These are phyloP conservation scores for Paecilomyces fulvus DNA, from an alignment of 2,329 filamentous ascomycete genomes.

Conservation along the genomic window DNA sequence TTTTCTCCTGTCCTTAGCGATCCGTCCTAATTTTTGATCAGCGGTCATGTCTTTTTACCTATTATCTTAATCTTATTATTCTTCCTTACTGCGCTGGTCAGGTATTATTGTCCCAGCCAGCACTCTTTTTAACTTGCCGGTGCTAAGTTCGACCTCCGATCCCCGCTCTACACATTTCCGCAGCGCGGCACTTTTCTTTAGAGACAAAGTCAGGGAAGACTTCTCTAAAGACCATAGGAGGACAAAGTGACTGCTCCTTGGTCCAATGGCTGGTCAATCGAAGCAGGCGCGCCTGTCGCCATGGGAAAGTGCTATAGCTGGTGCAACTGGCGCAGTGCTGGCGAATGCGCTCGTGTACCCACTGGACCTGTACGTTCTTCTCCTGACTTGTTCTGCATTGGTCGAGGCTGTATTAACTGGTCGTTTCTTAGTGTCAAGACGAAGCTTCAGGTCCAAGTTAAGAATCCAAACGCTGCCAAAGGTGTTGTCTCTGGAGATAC, in stretches of 20 bases:
- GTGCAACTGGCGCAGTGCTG: conserved; percentile 83
- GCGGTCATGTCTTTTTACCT: background rate
- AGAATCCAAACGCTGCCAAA: conserved; percentile 45
- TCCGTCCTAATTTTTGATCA: background rate
- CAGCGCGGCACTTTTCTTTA: background rate
- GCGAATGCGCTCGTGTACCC: conserved; percentile 96
- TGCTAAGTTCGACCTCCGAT: conserved; percentile 1
- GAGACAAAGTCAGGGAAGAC: background rate
- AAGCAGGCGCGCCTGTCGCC: conserved; percentile 69
- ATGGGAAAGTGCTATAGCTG: conserved; percentile 88
- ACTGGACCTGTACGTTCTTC: conserved; percentile 72
- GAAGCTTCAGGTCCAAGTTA: conserved; percentile 88
- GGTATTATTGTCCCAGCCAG: background rate
- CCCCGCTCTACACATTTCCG: conserved; percentile 4
- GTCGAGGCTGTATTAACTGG: conserved; percentile 8
- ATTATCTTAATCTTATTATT: background rate
- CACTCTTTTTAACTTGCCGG: background rate
- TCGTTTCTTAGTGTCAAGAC: conserved; percentile 72
- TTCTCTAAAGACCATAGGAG: background rate
- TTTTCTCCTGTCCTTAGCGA: background rate
- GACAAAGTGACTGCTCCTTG: background rate
- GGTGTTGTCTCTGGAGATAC: conserved; percentile 40
- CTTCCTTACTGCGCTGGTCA: background rate
- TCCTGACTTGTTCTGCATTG: background rate
- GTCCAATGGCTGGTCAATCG: conserved; percentile 46